Evolutionary conservation across 2,329 filamentous ascomycete genomes (phyloP), one percentile per base, ranked within the genome.

Genomic region (Ophidiomyces ophidiicola): DNA sequence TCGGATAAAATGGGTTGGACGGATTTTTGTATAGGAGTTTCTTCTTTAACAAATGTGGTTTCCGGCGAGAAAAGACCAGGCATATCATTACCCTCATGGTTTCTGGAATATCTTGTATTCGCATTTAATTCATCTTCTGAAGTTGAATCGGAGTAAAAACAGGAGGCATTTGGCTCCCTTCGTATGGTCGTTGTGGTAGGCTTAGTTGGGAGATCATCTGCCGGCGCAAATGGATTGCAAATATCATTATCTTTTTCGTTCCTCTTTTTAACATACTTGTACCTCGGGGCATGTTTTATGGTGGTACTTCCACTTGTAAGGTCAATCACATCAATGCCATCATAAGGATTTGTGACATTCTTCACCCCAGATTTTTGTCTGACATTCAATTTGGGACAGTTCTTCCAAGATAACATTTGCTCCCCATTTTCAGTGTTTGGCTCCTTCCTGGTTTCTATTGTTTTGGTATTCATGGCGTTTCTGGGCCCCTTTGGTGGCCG

Each of bases 401-500:
- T n/a, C 43, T 31, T 61, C 55, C 23, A 11, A n/a, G 26, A n/a
- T 39, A 28, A n/a, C n/a, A n/a, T n/a, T n/a, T n/a, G n/a, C n/a
- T n/a, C n/a, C n/a, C n/a, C n/a, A n/a, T n/a, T n/a, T n/a, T n/a
- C n/a, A n/a, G 30, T 3, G 5, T 21, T 20, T 28, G 1, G 8
- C 15, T 33, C 21, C 10, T 15, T 18, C 14, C 14, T 4, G 11
- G 15, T 3, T 34, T 33, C 29, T 44, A 43, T 12, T 4, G 2
- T 30, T 2, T 18, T 36, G 56, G 46, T 42, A n/a, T n/a, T n/a
- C n/a, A n/a, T n/a, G n/a, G n/a, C n/a, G n/a, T 50, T 58, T 32
- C 53, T 57, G 25, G 37, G 51, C 11, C 61, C 43, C 54, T 68
- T 66, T 30, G 71, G 64, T 42, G 74, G 77, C 45, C 76, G 82